These are phyloP conservation scores for Acanthamoeba royreba DNA, from an alignment of 208 protist species.

Conservation along the genomic window DNA sequence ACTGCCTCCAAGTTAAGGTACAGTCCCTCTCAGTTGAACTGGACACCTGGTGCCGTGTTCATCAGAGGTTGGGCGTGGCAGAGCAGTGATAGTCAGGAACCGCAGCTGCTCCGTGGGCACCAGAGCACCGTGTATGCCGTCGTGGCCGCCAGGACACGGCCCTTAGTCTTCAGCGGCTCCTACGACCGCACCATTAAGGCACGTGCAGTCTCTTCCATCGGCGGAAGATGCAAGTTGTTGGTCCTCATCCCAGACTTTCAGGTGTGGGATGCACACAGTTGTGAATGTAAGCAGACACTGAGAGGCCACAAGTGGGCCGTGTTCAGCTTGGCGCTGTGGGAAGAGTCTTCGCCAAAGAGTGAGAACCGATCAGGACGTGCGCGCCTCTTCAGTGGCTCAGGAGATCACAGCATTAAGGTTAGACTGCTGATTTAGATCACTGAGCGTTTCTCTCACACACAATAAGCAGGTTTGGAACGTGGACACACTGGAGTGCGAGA, in stretches of 20 bases:
- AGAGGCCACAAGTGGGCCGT: not conserved
- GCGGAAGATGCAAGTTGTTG: too few species aligned
- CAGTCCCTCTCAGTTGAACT: too few species aligned
- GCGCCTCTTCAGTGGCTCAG: not conserved
- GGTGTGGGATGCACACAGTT: not conserved
- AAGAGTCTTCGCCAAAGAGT: not conserved
- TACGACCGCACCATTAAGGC: constrained; percentile 31
- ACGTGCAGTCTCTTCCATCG: too few species aligned
- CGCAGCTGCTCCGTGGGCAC: not conserved
- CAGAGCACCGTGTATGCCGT: not conserved
- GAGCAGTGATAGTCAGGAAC: not conserved
- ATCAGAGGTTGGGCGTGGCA: not conserved
- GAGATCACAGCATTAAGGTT: constrained; percentile 5
- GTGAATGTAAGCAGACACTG: not conserved
- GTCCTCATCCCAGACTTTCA: too few species aligned
- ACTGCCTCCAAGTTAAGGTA: not conserved
- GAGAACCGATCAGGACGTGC: too few species aligned
- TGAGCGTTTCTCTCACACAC: too few species aligned
- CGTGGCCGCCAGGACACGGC: not conserved
- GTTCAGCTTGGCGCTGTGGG: not conserved
- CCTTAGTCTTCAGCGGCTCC: not conserved
- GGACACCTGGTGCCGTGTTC: not conserved
- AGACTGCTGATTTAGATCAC: too few species aligned
- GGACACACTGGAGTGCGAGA: not conserved
- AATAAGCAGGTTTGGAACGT: constrained; percentile 19